Base-by-base conservation (phyloP, 208 protist genomes). In the Leishmania lainsoni region DNA sequence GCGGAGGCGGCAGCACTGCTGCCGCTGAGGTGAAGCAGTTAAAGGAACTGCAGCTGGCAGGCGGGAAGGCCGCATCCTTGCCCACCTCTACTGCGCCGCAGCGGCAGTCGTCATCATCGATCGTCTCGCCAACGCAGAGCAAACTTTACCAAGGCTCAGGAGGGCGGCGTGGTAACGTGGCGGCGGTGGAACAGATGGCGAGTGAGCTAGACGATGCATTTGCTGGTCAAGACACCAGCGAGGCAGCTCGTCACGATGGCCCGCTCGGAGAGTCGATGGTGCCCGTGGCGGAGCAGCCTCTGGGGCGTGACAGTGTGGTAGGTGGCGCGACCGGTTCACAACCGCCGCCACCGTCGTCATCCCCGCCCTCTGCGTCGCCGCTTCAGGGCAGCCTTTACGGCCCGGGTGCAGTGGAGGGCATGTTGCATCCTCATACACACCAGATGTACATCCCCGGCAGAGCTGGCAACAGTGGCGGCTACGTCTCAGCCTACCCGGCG, bases 231-330 rank as follows among this genome's bases (percentile, higher is more conserved):
- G 82, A 86, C 66, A 70, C 56, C 20, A 85, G 68, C 35, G 54
- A 73, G 12, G 69, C 20, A 5, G 79, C 49, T 35, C 68, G 49
- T 61, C 59, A 54, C 78, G 66, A 32, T 42, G 89, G 83, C n/a
- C 85, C 86, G 17, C 66, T 91, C 59, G 80, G 80, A 22, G 86
- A 92, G 72, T 71, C 76, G 39, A 76, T 92, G 81, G 71, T 89
- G 79, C 86, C 83, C 12, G 74, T 48, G 72, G 17, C 45, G 39
- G 69, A 73, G 35, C 39, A 73, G 69, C 45, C 26, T 3, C 69
- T 32, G 69, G 20, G 61, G 16, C 39, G 17, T 32, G 16, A 48
- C 69, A 29, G 22, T 35, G 68, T 17, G 61, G 8, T 16, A 17
- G 17, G 39, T 45, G 56, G 79, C 29, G 42, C 39, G 51, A 77